Percentiles rank a stretch among this genome's conserved stretches.
phyloP scores from a whole-genome alignment of 352 stramenopile genomes.

The Pythium aristosporum region DNA sequence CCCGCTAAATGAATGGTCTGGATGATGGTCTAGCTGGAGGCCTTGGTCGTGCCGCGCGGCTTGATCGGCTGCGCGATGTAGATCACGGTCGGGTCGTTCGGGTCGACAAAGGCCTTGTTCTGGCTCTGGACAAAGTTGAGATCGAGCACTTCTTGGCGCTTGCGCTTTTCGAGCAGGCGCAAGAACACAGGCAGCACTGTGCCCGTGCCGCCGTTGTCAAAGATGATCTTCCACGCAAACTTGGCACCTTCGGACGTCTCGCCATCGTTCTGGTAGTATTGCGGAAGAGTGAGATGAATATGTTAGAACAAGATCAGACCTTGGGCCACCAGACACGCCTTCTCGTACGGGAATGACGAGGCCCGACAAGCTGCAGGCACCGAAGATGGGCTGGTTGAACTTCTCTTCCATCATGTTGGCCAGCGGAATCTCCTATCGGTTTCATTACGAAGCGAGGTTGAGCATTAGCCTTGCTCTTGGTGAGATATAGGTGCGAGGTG shows the following conservation, averaged over 20 bases:
- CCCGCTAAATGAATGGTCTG: background rate
- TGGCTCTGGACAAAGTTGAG: slow-evolving; percentile 73
- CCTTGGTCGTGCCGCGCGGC: slow-evolving; percentile 21
- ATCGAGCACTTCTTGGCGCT: slow-evolving; percentile 76
- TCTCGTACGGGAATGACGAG: slow-evolving; percentile 51
- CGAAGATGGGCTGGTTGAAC: slow-evolving; percentile 91
- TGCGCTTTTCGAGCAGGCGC: slow-evolving; percentile 72
- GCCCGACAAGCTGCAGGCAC: slow-evolving; percentile 83
- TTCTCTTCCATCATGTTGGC: slow-evolving; percentile 82
- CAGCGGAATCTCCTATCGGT: slow-evolving; percentile 69
- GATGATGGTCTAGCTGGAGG: background rate
- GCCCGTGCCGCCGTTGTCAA: slow-evolving; percentile 81
- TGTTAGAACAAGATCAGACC: too few relatives aligned
- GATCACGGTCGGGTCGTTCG: slow-evolving; percentile 84
- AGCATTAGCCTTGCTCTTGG: background rate
- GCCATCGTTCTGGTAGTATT: slow-evolving; percentile 24
- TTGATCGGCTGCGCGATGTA: slow-evolving; percentile 76
- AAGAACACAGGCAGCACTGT: slow-evolving; percentile 85
- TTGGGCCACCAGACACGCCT: background rate
- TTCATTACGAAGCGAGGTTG: background rate
- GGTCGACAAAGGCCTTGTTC: slow-evolving; percentile 84
- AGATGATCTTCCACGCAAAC: slow-evolving; percentile 79
- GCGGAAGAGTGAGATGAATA: background rate
- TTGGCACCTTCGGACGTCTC: slow-evolving; percentile 32
- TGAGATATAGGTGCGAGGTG: background rate